phyloP scores from a whole-genome alignment of 2,329 filamentous ascomycete genomes.

The Talaromyces sp. region DNA sequence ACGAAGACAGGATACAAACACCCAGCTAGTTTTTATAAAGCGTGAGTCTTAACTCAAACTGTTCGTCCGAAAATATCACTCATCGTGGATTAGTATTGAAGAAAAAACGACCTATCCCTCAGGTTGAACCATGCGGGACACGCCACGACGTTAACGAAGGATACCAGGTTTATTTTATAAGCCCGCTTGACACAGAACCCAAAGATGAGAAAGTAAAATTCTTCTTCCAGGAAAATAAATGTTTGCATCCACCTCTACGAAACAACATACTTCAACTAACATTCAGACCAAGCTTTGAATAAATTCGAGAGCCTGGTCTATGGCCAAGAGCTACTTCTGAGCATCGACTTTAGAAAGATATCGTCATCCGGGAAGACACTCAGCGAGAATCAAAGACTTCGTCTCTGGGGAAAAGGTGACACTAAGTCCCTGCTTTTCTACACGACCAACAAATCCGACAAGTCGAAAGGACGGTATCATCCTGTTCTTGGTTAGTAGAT shows the following conservation, averaged over 20 bases:
- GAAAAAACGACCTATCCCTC: conserved; percentile 21
- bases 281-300: not conserved
- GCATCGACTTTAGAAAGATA: conserved; percentile 20
- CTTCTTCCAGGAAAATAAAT: conserved; percentile 20
- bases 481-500: conserved; percentile 19
- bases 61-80: not conserved
- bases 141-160: conserved; percentile 17
- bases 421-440: conserved; percentile 16
- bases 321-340: conserved; percentile 19
- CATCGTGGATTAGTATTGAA: conserved; percentile 14
- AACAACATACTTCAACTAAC: not conserved
- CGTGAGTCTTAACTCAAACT: not conserved
- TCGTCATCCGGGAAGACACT: conserved; percentile 13
- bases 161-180: conserved; percentile 21
- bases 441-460: conserved; percentile 4
- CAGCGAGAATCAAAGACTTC: conserved; percentile 22
- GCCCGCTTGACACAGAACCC: conserved; percentile 19
- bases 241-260: not conserved
- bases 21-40: conserved; percentile 1
- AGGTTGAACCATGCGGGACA: conserved; percentile 20
- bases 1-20: not conserved
- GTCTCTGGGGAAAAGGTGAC: conserved; percentile 17
- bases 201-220: conserved; percentile 17
- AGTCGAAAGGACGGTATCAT: conserved; percentile 16
- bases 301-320: conserved; percentile 22